Base-by-base conservation (phyloP, 2,329 filamentous ascomycete genomes). In the Chaetomium olivaceum region DNA sequence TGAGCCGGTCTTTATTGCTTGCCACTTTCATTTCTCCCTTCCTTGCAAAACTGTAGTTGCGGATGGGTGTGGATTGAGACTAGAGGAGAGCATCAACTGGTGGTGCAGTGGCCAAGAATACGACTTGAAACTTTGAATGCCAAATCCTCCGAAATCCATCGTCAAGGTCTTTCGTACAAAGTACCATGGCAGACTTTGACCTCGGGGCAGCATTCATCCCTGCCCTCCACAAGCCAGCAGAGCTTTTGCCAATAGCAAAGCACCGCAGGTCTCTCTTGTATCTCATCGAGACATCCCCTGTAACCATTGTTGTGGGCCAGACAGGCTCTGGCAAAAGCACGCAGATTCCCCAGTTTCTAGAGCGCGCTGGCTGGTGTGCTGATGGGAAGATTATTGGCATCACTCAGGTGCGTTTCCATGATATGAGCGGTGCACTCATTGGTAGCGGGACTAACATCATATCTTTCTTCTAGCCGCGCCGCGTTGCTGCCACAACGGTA, bases 311-410 rank as follows among this genome's bases (percentile, higher is more conserved):
- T 14, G 88, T 98, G 62, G 95, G 94, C 9, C 93, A 97, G 75
- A 98, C 95, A 1, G 95, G 95, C 4, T 96, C 91, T 27, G 93
- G 94, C 51, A 98, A 98, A 79, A 97, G 93, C 1, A 98, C 95
- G 0, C 95, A 98, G 75, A 89, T 98, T 52, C 95, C 95, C 0
- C 94, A 97, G 72, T 98, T 91, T 73, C 84, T 98, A 14, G 89
- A 96, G 65, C 84, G 91, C 72, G 91, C 90, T 73, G 94, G 94
- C 77, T 98, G 94, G 93, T 94, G 92, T 75, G 83, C 84, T 31
- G 86, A 93, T 74, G 92, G 91, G 23, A 96, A 93, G 74, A 77
- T 91, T 55, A 90, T 99, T 71, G 94, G 89, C 23, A 85, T 98
- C 52, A 98, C 95, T 19, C 94, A 98, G 87, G 92, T 93, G 81